Evolutionary conservation across 2,329 filamentous ascomycete species (phyloP).

Genomic region (Aspergillus fructus): DNA sequence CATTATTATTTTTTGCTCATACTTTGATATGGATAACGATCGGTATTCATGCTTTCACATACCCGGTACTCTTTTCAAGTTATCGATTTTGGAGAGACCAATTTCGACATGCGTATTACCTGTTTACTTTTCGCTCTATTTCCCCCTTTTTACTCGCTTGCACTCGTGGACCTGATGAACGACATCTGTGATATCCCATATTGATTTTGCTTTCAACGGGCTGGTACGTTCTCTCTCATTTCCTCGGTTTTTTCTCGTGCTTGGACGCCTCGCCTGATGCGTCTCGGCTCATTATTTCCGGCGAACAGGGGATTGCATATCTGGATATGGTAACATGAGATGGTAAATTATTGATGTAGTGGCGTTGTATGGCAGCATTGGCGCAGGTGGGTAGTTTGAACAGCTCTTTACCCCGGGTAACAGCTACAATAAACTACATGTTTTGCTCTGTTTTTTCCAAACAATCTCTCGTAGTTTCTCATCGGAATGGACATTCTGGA

Average conservation of each 20-base stretch:
- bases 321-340: slow-evolving; percentile 7
- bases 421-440: slow-evolving; percentile 6
- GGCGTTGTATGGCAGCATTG: slow-evolving; percentile 12
- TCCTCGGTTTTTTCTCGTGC: slow-evolving; percentile 5
- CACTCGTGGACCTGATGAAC: neutral
- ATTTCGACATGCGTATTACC: slow-evolving; percentile 1
- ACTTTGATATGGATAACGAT: slow-evolving; percentile 8
- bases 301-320: slow-evolving; percentile 9
- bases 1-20: slow-evolving; percentile 5
- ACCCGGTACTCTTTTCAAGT: neutral
- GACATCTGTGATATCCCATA: slow-evolving; percentile 13
- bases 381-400: slow-evolving; percentile 9
- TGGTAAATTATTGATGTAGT: slow-evolving; percentile 5
- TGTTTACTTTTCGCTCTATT: neutral
- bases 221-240: slow-evolving; percentile 7
- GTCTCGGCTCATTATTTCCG: slow-evolving; percentile 5
- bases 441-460: neutral
- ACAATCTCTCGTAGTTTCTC: neutral
- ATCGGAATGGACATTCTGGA: neutral
- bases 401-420: neutral
- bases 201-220: slow-evolving; percentile 5
- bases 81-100: neutral
- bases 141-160: neutral
- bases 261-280: slow-evolving; percentile 1
- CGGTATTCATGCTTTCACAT: slow-evolving; percentile 4